Percentiles rank a stretch among this genome's conserved stretches.
These are phyloP conservation scores for Thermothielavioides terrestris DNA, from an alignment of 495 filamentous ascomycete species.

Conservation along the genomic window DNA sequence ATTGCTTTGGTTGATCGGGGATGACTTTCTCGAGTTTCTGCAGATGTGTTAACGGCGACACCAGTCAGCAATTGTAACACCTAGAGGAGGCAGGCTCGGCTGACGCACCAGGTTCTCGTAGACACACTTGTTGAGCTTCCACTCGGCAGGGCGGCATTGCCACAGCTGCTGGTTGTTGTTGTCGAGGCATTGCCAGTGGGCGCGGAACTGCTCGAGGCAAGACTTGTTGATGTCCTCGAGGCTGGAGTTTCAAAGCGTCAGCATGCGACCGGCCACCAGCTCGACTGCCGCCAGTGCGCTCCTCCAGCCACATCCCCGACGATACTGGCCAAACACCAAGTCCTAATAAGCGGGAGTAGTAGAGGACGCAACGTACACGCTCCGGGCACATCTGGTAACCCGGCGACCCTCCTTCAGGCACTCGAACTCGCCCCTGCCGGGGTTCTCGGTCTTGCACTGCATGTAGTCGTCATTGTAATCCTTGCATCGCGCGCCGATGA, in stretches of 20 bases:
- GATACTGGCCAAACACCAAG: background rate
- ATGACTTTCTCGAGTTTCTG: slow-evolving; percentile 87
- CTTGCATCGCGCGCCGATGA: slow-evolving; percentile 91
- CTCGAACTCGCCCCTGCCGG: slow-evolving; percentile 82
- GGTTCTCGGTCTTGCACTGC: slow-evolving; percentile 90
- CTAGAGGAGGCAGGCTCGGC: background rate
- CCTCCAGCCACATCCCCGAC: background rate
- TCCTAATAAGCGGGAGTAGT: background rate
- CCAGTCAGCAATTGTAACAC: background rate
- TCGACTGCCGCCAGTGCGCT: background rate
- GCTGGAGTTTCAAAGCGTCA: slow-evolving; percentile 35
- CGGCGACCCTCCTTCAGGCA: slow-evolving; percentile 94
- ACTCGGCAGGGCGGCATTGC: slow-evolving; percentile 74
- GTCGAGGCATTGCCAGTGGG: slow-evolving; percentile 92
- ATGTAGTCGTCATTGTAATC: slow-evolving; percentile 98
- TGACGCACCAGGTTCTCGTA: slow-evolving; percentile 83
- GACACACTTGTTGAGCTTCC: slow-evolving; percentile 83
- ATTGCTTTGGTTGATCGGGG: slow-evolving; percentile 68
- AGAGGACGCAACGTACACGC: slow-evolving; percentile 63
- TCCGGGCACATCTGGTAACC: slow-evolving; percentile 91
- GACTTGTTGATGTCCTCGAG: slow-evolving; percentile 93
- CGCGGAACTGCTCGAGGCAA: slow-evolving; percentile 82
- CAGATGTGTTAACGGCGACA: background rate
- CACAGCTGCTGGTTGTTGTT: slow-evolving; percentile 95
- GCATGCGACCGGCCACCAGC: background rate